A percentile compares a stretch with the other conserved stretches of the same genome.
These are phyloP conservation scores for Whalleya microplaca DNA, from an alignment of 2,329 filamentous ascomycete species.

Conservation along the genomic window DNA sequence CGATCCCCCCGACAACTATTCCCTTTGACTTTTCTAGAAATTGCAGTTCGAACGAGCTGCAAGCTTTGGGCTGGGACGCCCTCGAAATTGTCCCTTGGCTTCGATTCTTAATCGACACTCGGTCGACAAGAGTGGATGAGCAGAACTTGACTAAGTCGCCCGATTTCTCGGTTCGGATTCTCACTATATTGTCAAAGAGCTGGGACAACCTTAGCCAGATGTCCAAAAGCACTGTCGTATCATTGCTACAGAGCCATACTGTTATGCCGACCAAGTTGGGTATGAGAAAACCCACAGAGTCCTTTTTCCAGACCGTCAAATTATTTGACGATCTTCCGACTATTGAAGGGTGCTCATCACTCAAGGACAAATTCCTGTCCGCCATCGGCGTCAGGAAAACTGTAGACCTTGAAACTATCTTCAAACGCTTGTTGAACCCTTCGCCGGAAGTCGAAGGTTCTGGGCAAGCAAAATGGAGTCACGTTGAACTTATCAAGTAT, in stretches of 20 bases:
- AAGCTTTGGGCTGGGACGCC: conserved; percentile 83
- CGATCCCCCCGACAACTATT: conserved; percentile 79
- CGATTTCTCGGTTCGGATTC: conserved; percentile 75
- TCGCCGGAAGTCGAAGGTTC: conserved; percentile 54
- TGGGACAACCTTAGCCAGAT: conserved; percentile 79
- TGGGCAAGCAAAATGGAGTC: conserved; percentile 74
- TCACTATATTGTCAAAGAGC: conserved; percentile 82
- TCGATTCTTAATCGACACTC: conserved; percentile 73
- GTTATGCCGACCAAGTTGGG: conserved; percentile 90
- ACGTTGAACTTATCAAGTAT: conserved; percentile 93
- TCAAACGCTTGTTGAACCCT: conserved; percentile 76
- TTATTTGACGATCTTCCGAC: conserved; percentile 92
- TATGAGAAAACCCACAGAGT: conserved; percentile 82
- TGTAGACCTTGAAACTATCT: conserved; percentile 91
- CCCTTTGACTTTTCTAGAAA: conserved; percentile 81
- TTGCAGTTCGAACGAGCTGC: conserved; percentile 69
- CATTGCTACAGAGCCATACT: conserved; percentile 67
- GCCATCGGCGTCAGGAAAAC: conserved; percentile 92
- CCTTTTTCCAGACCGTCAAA: conserved; percentile 93
- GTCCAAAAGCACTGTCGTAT: conserved; percentile 67
- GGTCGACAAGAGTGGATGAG: conserved; percentile 60
- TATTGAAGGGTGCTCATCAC: conserved; percentile 72
- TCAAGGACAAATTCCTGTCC: conserved; percentile 89
- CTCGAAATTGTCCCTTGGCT: conserved; percentile 87
- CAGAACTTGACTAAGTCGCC: conserved; percentile 73